Conservation (phyloP, 345 rosid genomes). For the Syzygium grande region DNA sequence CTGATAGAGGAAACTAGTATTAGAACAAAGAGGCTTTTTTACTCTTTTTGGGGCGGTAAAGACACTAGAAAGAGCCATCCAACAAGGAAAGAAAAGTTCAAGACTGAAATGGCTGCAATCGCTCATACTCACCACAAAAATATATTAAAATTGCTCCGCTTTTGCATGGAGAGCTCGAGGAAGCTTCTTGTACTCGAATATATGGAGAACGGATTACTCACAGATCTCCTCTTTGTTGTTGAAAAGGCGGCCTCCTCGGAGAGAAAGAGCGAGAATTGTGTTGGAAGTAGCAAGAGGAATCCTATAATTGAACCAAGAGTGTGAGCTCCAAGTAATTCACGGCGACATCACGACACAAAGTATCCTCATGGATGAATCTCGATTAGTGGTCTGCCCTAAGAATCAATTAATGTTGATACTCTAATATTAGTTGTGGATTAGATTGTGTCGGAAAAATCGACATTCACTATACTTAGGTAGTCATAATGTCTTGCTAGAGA, state of each 20-base stretch:
- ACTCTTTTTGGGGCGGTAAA: slow-evolving; percentile 2
- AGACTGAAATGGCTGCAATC: slow-evolving; percentile 13
- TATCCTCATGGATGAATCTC: slow-evolving; percentile 13
- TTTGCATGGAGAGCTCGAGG: slow-evolving; percentile 8
- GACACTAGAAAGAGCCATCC: background rate
- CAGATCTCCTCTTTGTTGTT: background rate
- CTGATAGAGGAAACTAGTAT: background rate
- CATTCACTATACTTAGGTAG: too few species aligned
- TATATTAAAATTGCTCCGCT: slow-evolving; percentile 16
- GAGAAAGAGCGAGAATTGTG: background rate
- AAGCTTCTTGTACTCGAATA: slow-evolving; percentile 3
- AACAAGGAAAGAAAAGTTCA: slow-evolving; percentile 7
- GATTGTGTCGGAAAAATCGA: too few species aligned
- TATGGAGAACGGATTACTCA: background rate
- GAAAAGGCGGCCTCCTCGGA: background rate
- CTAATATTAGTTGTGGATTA: too few species aligned
- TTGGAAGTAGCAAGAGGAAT: slow-evolving; percentile 5
- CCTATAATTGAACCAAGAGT: slow-evolving; percentile 5
- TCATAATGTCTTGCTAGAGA: too few species aligned
- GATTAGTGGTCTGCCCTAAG: too few species aligned
- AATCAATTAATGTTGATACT: too few species aligned
- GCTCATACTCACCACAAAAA: slow-evolving; percentile 17
- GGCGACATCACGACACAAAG: slow-evolving; percentile 1
- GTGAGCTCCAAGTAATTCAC: slow-evolving; percentile 14
- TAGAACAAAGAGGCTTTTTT: too few species aligned